Percentiles rank a stretch among this genome's conserved stretches.
Evolutionary conservation across 345 rosid species (phyloP).

Genomic region (Balakata baccata): DNA sequence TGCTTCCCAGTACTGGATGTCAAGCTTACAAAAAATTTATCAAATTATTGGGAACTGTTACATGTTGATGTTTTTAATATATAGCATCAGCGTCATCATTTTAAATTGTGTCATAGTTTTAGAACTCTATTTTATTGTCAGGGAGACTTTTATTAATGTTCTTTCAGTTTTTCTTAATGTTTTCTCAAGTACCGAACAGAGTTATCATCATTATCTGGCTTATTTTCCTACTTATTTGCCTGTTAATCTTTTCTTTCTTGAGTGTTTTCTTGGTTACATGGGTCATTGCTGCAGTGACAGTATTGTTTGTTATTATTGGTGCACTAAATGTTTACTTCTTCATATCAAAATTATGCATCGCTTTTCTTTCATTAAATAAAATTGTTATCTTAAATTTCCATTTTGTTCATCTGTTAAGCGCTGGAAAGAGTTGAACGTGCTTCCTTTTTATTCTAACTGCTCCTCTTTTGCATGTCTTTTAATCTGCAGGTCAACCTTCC

Average conservation of each 20-base stretch:
- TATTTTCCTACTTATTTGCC: background rate
- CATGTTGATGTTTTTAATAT: background rate
- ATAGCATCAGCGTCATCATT: background rate
- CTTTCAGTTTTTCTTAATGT: background rate
- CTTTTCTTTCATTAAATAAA: background rate
- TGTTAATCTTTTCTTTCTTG: background rate
- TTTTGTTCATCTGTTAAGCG: background rate
- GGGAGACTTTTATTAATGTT: background rate
- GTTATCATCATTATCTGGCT: background rate
- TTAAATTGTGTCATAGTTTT: background rate
- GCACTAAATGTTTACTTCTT: background rate
- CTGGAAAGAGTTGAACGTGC: background rate
- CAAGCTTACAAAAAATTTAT: background rate
- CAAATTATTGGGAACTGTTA: background rate
- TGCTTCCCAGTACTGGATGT: background rate
- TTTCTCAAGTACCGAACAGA: background rate
- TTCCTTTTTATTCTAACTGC: background rate
- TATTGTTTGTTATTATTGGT: background rate
- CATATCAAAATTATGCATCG: background rate
- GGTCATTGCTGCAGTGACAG: background rate
- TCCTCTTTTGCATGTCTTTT: background rate
- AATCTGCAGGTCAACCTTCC: constrained; percentile 79
- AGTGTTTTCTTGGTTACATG: constrained; percentile 2
- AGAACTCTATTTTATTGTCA: background rate
- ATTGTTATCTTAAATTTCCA: background rate